A percentile compares a stretch with the other conserved stretches of the same genome.
Evolutionary conservation across 2,329 filamentous ascomycete genomes (phyloP).

Genomic region (Fusarium hostae): DNA sequence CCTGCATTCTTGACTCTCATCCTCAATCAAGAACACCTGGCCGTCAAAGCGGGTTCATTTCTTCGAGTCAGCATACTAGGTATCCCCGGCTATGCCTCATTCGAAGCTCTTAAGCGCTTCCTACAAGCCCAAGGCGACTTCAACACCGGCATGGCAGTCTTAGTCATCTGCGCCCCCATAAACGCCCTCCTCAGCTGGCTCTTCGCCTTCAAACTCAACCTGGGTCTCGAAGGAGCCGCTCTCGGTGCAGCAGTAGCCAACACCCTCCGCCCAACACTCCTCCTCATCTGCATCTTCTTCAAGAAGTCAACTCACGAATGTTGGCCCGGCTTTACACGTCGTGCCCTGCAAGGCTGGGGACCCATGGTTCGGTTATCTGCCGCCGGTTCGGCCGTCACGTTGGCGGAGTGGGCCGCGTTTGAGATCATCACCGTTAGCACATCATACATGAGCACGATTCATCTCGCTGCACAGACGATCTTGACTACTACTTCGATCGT

Average conservation of each 20-base stretch:
- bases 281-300: conserved; percentile 58
- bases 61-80: conserved; percentile 60
- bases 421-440: conserved; percentile 58
- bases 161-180: conserved; percentile 59
- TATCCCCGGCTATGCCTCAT: conserved; percentile 63
- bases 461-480: conserved; percentile 56
- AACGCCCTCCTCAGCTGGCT: conserved; percentile 62
- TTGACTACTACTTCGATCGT: conserved; percentile 55
- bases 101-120: conserved; percentile 65
- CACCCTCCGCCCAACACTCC: conserved; percentile 58
- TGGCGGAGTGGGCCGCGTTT: conserved; percentile 57
- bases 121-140: conserved; percentile 66
- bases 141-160: conserved; percentile 58
- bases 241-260: conserved; percentile 61
- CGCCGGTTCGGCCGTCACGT: conserved; percentile 53
- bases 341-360: conserved; percentile 53
- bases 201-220: conserved; percentile 54
- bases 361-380: conserved; percentile 53
- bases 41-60: conserved; percentile 61
- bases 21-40: conserved; percentile 59
- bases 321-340: conserved; percentile 54
- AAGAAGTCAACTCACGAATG: conserved; percentile 47
- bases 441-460: conserved; percentile 56
- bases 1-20: conserved; percentile 57
- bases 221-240: conserved; percentile 63